Conservation (phyloP, 805 yeast species). For the Metschnikowia arizonensis region DNA sequence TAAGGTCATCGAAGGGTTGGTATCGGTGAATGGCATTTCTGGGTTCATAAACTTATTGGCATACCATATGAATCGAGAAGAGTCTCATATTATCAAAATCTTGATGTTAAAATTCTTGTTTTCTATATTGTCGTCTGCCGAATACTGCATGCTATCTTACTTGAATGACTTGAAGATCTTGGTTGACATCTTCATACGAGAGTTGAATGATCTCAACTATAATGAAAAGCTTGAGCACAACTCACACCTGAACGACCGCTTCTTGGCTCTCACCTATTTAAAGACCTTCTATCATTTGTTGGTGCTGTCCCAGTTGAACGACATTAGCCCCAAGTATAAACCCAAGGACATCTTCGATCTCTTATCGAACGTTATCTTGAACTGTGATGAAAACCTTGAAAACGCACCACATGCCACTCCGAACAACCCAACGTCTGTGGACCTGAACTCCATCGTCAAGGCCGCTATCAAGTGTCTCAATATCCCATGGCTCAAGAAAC, state of each 20-base stretch:
- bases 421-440: not conserved
- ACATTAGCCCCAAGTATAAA: constrained; percentile 52
- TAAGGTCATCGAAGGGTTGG: constrained; percentile 51
- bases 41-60: constrained; percentile 62
- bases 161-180: constrained; percentile 81
- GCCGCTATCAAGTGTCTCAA: constrained; percentile 33
- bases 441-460: constrained; percentile 21
- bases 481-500: constrained; percentile 31
- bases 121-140: constrained; percentile 62
- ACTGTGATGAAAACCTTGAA: constrained; percentile 15
- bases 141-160: constrained; percentile 66
- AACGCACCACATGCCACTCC: not conserved
- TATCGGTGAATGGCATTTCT: constrained; percentile 47
- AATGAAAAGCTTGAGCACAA: constrained; percentile 17
- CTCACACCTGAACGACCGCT: constrained; percentile 51
- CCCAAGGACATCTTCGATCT: constrained; percentile 48
- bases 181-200: constrained; percentile 78
- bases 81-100: constrained; percentile 66
- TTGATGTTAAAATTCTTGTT: constrained; percentile 77
- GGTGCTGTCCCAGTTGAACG: constrained; percentile 55
- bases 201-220: constrained; percentile 62
- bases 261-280: constrained; percentile 46
- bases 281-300: constrained; percentile 72
- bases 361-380: constrained; percentile 44
- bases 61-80: constrained; percentile 68